These are phyloP conservation scores for Hypoxylon rickii DNA, from an alignment of 495 filamentous ascomycete genomes.

Conservation along the genomic window DNA sequence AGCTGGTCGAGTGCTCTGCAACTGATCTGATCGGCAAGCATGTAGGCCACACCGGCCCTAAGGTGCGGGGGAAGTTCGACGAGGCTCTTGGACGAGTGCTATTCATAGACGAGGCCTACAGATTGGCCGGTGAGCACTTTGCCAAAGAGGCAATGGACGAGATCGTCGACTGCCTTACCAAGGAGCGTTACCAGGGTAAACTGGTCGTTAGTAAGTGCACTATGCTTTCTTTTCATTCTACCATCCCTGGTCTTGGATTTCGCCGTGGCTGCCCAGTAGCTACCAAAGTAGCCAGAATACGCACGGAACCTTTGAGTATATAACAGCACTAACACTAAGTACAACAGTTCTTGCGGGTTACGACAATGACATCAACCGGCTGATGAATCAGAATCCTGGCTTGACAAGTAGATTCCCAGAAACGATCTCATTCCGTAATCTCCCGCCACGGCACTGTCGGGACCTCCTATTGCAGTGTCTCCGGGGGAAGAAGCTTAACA, in stretches of 20 bases:
- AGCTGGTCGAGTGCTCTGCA: slow-evolving; percentile 64
- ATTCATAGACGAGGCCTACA: slow-evolving; percentile 72
- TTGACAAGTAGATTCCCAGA: slow-evolving; percentile 65
- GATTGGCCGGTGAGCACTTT: slow-evolving; percentile 60
- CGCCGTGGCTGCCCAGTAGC: too few relatives aligned
- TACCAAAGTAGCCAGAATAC: too few relatives aligned
- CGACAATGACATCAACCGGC: slow-evolving; percentile 67
- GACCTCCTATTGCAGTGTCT: slow-evolving; percentile 38
- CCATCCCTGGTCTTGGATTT: too few relatives aligned
- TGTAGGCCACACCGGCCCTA: slow-evolving; percentile 68
- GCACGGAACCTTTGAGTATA: too few relatives aligned
- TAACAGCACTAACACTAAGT: slow-evolving; percentile 2
- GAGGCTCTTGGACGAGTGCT: slow-evolving; percentile 65
- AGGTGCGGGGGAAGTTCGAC: slow-evolving; percentile 62
- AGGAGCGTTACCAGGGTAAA: slow-evolving; percentile 63
- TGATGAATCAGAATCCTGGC: slow-evolving; percentile 66
- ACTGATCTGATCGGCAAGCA: slow-evolving; percentile 66
- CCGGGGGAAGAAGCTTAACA: slow-evolving; percentile 40
- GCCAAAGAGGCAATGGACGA: slow-evolving; percentile 76
- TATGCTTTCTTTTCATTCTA: background rate
- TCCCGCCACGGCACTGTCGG: slow-evolving; percentile 50
- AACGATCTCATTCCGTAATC: slow-evolving; percentile 45
- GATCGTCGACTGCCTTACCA: slow-evolving; percentile 70
- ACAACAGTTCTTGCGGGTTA: slow-evolving; percentile 69
- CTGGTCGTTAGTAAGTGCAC: slow-evolving; percentile 61